These are phyloP conservation scores for Chlorociboria aeruginascens DNA, from an alignment of 495 filamentous ascomycete species.

Conservation along the genomic window DNA sequence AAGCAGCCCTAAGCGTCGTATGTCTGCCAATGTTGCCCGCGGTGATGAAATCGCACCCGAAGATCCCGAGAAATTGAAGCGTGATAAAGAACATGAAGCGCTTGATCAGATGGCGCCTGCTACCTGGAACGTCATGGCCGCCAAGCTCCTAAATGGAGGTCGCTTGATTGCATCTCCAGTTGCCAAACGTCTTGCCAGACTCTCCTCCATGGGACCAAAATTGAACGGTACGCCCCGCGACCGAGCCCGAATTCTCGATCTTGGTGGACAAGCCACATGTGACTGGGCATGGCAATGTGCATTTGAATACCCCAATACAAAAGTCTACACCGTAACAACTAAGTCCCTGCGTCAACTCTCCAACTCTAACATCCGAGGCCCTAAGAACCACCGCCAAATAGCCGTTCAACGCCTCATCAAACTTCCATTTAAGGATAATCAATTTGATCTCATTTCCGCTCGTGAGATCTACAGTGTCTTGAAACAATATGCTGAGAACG, in stretches of 20 bases:
- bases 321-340: slow-evolving; percentile 74
- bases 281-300: slow-evolving; percentile 96
- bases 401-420: slow-evolving; percentile 61
- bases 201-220: slow-evolving; percentile 32
- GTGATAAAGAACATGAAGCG: slow-evolving; percentile 72
- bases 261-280: slow-evolving; percentile 72
- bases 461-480: slow-evolving; percentile 77
- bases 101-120: slow-evolving; percentile 59
- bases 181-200: slow-evolving; percentile 41
- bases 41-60: slow-evolving; percentile 40
- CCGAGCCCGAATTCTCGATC: slow-evolving; percentile 65
- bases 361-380: slow-evolving; percentile 63
- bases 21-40: slow-evolving; percentile 45
- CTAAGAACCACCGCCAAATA: slow-evolving; percentile 74
- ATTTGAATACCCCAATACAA: slow-evolving; percentile 67
- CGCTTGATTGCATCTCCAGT: slow-evolving; percentile 69
- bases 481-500: slow-evolving; percentile 49
- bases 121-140: slow-evolving; percentile 72
- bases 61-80: slow-evolving; percentile 47
- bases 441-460: slow-evolving; percentile 88
- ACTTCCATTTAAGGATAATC: slow-evolving; percentile 75
- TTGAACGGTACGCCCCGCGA: slow-evolving; percentile 30
- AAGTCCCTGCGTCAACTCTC: slow-evolving; percentile 50
- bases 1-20: slow-evolving; percentile 42
- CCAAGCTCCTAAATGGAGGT: slow-evolving; percentile 68